These are phyloP conservation scores for Leishmania braziliensis DNA, from an alignment of 208 protist species.

Conservation along the genomic window DNA sequence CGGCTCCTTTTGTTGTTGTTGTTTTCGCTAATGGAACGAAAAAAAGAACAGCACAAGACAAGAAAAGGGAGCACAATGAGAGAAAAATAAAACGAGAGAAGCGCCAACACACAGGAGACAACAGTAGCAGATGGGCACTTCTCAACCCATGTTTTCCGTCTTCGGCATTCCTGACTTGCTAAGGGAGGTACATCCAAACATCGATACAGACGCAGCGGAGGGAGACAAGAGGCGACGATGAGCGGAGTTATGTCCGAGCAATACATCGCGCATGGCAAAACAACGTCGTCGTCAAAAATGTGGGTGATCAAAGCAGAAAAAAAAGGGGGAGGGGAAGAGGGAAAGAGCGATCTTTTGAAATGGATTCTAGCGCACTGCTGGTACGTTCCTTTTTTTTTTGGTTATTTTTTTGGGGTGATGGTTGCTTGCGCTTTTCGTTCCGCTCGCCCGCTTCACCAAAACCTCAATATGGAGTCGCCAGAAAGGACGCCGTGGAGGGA, in stretches of 20 bases:
- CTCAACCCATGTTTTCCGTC: not conserved
- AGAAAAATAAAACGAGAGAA: constrained; percentile 3
- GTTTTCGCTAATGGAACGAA: not conserved
- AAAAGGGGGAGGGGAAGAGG: constrained; percentile 10
- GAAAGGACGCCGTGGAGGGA: not conserved
- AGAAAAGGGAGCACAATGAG: constrained; percentile 2
- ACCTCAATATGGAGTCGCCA: not conserved
- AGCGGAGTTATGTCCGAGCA: not conserved
- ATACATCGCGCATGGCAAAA: not conserved
- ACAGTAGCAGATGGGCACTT: constrained; percentile 1
- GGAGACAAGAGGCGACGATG: not conserved
- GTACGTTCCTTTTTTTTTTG: not conserved
- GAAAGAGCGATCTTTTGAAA: not conserved
- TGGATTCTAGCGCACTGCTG: not conserved
- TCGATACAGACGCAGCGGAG: not conserved
- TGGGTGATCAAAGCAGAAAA: not conserved
- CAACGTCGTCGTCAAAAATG: not conserved
- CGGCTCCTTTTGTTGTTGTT: not conserved
- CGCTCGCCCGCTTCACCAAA: not conserved
- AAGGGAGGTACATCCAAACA: not conserved
- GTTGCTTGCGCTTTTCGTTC: not conserved
- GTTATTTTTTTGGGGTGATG: not conserved
- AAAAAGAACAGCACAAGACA: not conserved
- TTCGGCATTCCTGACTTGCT: not conserved
- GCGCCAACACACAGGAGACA: not conserved